Conservation (phyloP, 1,284 basidiomycete species). For the Pascua sp. region DNA sequence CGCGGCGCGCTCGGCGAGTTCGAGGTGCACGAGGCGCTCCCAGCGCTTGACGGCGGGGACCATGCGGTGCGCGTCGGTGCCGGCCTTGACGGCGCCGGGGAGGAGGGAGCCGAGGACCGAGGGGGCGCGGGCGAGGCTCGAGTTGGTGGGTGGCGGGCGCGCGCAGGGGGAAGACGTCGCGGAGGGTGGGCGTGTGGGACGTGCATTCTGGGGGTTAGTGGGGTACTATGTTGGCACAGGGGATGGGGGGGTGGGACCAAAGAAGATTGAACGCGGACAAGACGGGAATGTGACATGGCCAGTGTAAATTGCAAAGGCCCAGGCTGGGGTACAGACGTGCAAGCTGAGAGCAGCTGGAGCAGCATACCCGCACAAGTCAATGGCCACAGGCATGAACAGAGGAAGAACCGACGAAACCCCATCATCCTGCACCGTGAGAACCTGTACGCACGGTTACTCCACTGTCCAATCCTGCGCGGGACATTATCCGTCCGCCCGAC, state of each 20-base stretch:
- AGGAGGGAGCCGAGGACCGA: constrained; percentile 22
- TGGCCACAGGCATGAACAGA: no score
- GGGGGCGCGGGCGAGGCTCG: constrained; percentile 1
- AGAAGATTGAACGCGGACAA: no score
- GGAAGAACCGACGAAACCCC: no score
- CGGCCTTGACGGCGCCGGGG: constrained; percentile 32
- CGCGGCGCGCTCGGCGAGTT: constrained; percentile 39
- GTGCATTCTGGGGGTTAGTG: no score
- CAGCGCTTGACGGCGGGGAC: constrained; percentile 40
- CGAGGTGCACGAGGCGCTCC: constrained; percentile 48
- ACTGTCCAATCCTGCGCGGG: constrained; percentile 45
- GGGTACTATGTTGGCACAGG: no score
- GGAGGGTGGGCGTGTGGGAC: constrained; percentile 41
- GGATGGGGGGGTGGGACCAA: no score
- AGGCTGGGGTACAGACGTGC: no score
- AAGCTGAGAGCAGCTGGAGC: no score
- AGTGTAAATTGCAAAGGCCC: no score
- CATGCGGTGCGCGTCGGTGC: constrained; percentile 14
- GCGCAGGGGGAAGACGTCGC: constrained; percentile 44
- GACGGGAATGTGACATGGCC: no score
- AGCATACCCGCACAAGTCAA: no score
- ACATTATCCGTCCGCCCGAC: constrained; percentile 49
- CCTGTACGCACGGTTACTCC: constrained; percentile 47
- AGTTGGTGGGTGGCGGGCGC: neutral
- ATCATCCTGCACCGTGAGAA: no score